A percentile compares a stretch with the other conserved stretches of the same genome.
phyloP scores from a whole-genome alignment of 306 rosid species.

The Argentina anserina region DNA sequence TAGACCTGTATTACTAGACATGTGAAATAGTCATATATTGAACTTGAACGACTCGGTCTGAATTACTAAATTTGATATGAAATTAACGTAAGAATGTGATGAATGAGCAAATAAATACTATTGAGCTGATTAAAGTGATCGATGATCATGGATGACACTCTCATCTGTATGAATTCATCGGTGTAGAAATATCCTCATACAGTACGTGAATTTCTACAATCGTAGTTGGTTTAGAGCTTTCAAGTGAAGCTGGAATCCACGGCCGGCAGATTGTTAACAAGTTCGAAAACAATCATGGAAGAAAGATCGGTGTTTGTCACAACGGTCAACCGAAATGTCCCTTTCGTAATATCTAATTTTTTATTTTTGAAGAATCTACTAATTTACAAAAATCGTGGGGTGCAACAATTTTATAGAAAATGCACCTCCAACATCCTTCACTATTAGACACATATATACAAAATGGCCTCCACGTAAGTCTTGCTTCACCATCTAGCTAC shows the following conservation, averaged over 20 bases:
- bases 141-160: neutral
- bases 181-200: neutral
- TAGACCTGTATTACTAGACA: neutral
- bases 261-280: constrained; percentile 26
- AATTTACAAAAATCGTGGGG: constrained; percentile 66
- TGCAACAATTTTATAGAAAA: constrained; percentile 38
- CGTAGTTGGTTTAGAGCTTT: constrained; percentile 46
- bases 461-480: constrained; percentile 24
- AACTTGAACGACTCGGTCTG: neutral
- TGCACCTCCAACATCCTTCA: constrained; percentile 34
- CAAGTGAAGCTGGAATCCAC: constrained; percentile 38
- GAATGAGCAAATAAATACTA: no score
- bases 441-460: constrained; percentile 25
- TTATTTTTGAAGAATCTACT: constrained; percentile 30
- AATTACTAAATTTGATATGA: neutral
- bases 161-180: neutral
- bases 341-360: constrained; percentile 32
- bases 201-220: constrained; percentile 14
- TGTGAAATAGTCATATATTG: neutral
- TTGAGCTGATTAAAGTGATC: neutral
- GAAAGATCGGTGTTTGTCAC: constrained; percentile 27
- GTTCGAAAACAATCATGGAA: constrained; percentile 36
- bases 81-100: neutral
- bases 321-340: constrained; percentile 57
- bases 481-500: constrained; percentile 21